phyloP scores from a whole-genome alignment of 139 green algal species.

The Cymbomonas tetramitiformis region DNA sequence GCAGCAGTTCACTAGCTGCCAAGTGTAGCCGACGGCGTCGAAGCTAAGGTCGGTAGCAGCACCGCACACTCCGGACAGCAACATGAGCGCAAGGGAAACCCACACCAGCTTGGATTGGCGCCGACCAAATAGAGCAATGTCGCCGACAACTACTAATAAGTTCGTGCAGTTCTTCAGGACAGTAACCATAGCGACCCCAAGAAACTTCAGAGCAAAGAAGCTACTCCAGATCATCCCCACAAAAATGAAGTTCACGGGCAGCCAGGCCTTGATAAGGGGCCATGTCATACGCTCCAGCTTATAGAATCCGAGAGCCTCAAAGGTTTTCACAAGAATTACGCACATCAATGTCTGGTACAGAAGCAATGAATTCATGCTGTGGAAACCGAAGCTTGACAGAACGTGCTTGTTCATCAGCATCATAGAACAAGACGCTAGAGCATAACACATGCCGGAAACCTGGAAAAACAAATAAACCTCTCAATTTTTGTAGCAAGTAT shows the following conservation, averaged over 20 bases:
- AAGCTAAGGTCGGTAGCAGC: too few relatives aligned
- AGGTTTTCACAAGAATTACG: constrained; percentile 7
- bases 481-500: too few relatives aligned
- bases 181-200: constrained; percentile 62
- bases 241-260: constrained; percentile 86
- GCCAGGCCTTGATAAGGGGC: constrained; percentile 43
- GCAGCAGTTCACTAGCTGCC: too few relatives aligned
- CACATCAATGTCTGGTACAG: constrained; percentile 6
- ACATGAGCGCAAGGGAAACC: constrained; percentile 16
- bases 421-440: too few relatives aligned
- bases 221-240: constrained; percentile 69
- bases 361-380: constrained; percentile 8
- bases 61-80: too few relatives aligned
- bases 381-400: too few relatives aligned
- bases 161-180: constrained; percentile 82
- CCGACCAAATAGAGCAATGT: constrained; percentile 19
- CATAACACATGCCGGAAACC: too few relatives aligned
- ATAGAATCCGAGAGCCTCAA: constrained; percentile 6
- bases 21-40: too few relatives aligned
- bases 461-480: too few relatives aligned
- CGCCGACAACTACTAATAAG: constrained; percentile 17
- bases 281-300: constrained; percentile 11
- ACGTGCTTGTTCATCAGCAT: too few relatives aligned
- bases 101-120: constrained; percentile 20
- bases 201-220: constrained; percentile 58